Evolutionary conservation across 1,139 yeast species (phyloP).

Genomic region (Kodamaea sp.): DNA sequence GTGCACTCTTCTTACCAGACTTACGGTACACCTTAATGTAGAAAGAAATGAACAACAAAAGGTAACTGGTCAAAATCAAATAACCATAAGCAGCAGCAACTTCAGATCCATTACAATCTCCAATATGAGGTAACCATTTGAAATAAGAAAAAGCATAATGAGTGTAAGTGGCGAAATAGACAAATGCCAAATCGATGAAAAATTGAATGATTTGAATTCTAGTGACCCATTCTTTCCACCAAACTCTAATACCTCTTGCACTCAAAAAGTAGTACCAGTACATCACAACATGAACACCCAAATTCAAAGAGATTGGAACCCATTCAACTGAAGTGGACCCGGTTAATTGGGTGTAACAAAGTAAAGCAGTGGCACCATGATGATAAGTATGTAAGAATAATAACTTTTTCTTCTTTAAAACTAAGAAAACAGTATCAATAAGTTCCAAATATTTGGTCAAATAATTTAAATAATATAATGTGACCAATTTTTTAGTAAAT

Average conservation of each 20-base stretch:
- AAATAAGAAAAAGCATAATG: slow-evolving; percentile 63
- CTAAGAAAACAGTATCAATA: slow-evolving; percentile 87
- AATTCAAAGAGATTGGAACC: slow-evolving; percentile 88
- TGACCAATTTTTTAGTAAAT: slow-evolving; percentile 82
- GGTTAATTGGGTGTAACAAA: slow-evolving; percentile 90
- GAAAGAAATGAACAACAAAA: slow-evolving; percentile 88
- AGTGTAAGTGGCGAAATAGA: slow-evolving; percentile 88
- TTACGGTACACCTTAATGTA: slow-evolving; percentile 81
- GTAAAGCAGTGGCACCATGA: slow-evolving; percentile 96
- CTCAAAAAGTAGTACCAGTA: slow-evolving; percentile 96
- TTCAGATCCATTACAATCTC: slow-evolving; percentile 90
- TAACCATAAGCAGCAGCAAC: slow-evolving; percentile 91
- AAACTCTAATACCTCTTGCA: slow-evolving; percentile 90
- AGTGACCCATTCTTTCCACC: slow-evolving; percentile 99
- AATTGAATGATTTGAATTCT: slow-evolving; percentile 94
- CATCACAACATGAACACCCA: slow-evolving; percentile 95
- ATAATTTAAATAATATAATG: slow-evolving; percentile 77
- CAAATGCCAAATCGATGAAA: slow-evolving; percentile 81
- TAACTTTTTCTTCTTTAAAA: slow-evolving; percentile 85
- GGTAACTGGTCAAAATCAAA: slow-evolving; percentile 81
- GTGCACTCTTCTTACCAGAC: slow-evolving; percentile 29
- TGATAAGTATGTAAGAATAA: slow-evolving; percentile 93
- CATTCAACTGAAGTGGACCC: slow-evolving; percentile 91
- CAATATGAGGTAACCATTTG: slow-evolving; percentile 68
- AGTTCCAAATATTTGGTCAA: slow-evolving; percentile 79